A percentile compares a stretch with the other conserved stretches of the same genome.
Conservation (phyloP, 805 yeast species). For the Brettanomyces naardenensis region DNA sequence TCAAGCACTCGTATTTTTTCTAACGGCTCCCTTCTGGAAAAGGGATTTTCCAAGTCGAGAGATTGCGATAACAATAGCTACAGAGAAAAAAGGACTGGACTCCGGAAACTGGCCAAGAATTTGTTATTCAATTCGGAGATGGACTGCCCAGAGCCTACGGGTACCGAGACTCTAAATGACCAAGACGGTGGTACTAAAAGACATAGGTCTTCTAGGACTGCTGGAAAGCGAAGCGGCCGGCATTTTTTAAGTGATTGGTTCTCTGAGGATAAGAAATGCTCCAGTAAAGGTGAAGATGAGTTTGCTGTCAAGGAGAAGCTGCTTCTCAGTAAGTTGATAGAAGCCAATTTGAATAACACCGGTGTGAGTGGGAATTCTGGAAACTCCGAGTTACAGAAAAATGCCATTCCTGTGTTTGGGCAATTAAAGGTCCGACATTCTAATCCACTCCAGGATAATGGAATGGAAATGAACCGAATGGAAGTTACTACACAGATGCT, state of each 20-base stretch:
- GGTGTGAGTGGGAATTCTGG: neutral
- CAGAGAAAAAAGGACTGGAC: conserved; percentile 7
- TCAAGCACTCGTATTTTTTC: too few species aligned
- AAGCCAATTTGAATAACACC: conserved; percentile 1
- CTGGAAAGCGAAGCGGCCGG: conserved; percentile 6
- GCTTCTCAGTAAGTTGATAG: conserved; percentile 3
- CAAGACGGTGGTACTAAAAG: neutral
- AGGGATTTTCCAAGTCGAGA: neutral
- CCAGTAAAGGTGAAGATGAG: conserved; percentile 6
- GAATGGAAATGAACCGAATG: neutral
- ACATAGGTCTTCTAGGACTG: neutral
- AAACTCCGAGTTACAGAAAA: conserved; percentile 3
- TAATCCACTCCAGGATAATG: neutral
- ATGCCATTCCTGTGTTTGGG: too few species aligned
- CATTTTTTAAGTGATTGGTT: conserved; percentile 13
- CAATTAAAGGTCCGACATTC: neutral
- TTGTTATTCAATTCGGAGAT: conserved; percentile 12
- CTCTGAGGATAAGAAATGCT: conserved; percentile 2
- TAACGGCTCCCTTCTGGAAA: neutral
- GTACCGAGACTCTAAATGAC: neutral
- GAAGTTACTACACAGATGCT: too few species aligned
- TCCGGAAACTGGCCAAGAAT: conserved; percentile 20
- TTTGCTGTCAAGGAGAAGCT: conserved; percentile 9
- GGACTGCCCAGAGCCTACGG: neutral
- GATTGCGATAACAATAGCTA: neutral